Evolutionary conservation across 202 grass and related monocot genomes (phyloP).

Genomic region (Setaria italica): DNA sequence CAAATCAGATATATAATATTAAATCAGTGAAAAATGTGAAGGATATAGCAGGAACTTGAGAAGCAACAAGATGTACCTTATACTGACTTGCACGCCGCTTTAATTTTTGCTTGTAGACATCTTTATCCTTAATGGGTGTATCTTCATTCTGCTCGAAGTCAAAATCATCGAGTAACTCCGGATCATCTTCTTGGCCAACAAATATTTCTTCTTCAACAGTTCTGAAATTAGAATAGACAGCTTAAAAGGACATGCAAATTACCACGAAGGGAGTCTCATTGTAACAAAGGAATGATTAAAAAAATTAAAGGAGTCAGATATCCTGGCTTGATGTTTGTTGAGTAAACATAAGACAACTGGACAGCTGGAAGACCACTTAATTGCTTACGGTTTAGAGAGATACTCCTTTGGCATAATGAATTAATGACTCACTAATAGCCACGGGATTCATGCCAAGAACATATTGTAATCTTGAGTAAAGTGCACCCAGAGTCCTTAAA

Average conservation of each 20-base stretch:
- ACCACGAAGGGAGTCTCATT: neutral
- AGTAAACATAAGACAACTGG: conserved; percentile 14
- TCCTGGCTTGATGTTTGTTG: conserved; percentile 2
- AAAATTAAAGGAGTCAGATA: neutral
- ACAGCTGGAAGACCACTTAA: neutral
- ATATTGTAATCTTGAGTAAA: neutral
- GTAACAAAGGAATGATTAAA: neutral
- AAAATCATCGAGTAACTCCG: conserved; percentile 87
- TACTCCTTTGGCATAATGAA: neutral
- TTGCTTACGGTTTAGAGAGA: neutral
- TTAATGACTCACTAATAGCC: conserved; percentile 8
- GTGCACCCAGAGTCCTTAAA: too few species aligned
- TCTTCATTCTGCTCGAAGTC: conserved; percentile 81
- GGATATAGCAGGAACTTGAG: conserved; percentile 22
- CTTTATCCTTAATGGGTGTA: conserved; percentile 90
- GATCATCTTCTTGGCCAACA: conserved; percentile 83
- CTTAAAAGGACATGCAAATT: conserved; percentile 18
- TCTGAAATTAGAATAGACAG: conserved; percentile 53
- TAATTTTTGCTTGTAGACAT: conserved; percentile 88
- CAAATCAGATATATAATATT: neutral
- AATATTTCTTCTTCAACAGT: conserved; percentile 94
- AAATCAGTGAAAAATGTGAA: neutral
- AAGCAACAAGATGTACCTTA: conserved; percentile 65
- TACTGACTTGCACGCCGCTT: conserved; percentile 75
- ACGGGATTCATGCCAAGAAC: neutral